Evolutionary conservation across 2,329 filamentous ascomycete genomes (phyloP).

Genomic region (Pseudocercospora fijiensis): DNA sequence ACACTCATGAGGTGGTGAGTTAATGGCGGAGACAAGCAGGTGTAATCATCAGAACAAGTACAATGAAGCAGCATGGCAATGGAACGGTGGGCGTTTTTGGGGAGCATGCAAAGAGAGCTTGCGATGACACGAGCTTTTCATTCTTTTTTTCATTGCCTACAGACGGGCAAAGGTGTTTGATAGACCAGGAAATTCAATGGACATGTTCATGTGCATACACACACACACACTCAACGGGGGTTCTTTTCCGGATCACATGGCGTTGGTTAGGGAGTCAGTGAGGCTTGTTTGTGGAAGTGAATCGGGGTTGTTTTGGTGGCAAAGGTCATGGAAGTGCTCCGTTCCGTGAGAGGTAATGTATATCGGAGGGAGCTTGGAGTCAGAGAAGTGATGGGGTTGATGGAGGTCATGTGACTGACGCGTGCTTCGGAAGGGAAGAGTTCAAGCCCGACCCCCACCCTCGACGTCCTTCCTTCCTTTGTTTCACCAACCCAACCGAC

Average conservation of each 20-base stretch:
- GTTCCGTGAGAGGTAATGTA: too few species aligned
- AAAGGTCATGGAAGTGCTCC: too few species aligned
- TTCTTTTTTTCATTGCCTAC: constrained; percentile 2
- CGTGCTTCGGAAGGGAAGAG: too few species aligned
- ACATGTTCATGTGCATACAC: background rate
- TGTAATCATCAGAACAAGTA: constrained; percentile 9
- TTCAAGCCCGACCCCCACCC: too few species aligned
- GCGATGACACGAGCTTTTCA: background rate
- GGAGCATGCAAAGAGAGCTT: background rate
- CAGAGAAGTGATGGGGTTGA: too few species aligned
- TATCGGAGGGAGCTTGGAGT: too few species aligned
- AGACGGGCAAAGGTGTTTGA: background rate
- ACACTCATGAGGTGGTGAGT: constrained; percentile 5
- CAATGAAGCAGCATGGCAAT: constrained; percentile 7
- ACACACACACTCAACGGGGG: background rate
- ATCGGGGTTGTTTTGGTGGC: too few species aligned
- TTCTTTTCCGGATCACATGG: background rate
- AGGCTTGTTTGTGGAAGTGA: too few species aligned
- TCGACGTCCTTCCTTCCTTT: too few species aligned
- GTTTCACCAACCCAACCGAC: too few species aligned
- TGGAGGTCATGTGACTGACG: too few species aligned
- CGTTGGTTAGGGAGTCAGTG: background rate
- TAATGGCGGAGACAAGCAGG: constrained; percentile 8
- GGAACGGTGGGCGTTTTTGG: background rate
- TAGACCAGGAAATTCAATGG: constrained; percentile 2